A percentile compares a stretch with the other conserved stretches of the same genome.
phyloP scores from a whole-genome alignment of 2,329 filamentous ascomycete species.

The Clonostachys solani region DNA sequence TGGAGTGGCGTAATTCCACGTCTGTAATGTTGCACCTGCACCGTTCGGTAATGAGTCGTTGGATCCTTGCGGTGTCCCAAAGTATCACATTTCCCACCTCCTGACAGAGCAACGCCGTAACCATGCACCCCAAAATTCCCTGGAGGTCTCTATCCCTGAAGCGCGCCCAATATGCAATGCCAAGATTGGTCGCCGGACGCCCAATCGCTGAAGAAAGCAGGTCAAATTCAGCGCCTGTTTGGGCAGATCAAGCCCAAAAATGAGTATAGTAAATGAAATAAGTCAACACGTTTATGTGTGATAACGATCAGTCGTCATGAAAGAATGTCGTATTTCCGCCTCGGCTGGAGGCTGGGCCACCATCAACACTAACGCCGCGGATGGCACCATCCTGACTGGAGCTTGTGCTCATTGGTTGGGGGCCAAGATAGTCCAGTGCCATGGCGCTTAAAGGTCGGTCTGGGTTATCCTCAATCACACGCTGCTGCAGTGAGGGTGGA shows the following conservation, averaged over 20 bases:
- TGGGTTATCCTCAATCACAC: conserved; percentile 38
- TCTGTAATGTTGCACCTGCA: too few relatives aligned
- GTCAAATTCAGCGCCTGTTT: neutral
- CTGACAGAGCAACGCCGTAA: neutral
- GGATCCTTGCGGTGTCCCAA: too few relatives aligned
- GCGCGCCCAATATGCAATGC: conserved; percentile 2
- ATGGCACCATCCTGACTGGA: conserved; percentile 25
- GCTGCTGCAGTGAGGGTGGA: conserved; percentile 43
- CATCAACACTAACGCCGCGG: conserved; percentile 52
- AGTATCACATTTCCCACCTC: neutral
- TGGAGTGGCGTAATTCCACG: too few relatives aligned
- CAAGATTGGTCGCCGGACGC: neutral
- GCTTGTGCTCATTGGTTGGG: conserved; percentile 16
- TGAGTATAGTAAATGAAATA: neutral
- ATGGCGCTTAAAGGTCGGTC: conserved; percentile 47
- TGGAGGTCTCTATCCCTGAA: neutral
- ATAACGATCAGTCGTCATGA: conserved; percentile 32
- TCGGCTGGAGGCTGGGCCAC: conserved; percentile 49
- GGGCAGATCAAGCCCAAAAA: neutral
- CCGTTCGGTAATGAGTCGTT: too few relatives aligned
- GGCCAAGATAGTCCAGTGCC: conserved; percentile 35
- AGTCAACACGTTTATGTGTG: neutral
- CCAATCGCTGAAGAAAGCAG: neutral
- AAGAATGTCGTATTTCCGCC: conserved; percentile 45
- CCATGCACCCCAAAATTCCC: conserved; percentile 1